Percentiles rank a stretch among this genome's conserved stretches.
phyloP scores from a whole-genome alignment of 192 early-diverging fungal species.

The Lobulomyces angularis region DNA sequence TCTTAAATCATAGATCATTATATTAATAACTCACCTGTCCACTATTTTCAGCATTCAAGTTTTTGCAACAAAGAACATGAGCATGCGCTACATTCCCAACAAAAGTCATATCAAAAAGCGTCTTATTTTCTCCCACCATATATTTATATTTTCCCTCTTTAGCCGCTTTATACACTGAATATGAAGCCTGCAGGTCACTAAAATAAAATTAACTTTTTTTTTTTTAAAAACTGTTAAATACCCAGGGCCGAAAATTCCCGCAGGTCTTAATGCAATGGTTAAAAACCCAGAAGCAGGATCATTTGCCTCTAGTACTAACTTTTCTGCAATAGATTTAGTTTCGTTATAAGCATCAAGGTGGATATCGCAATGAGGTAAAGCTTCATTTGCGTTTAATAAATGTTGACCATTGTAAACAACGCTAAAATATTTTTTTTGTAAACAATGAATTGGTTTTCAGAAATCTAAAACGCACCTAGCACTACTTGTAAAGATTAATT shows the following conservation, averaged over 20 bases:
- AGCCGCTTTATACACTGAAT: conserved; percentile 19
- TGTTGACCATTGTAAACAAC: conserved; percentile 70
- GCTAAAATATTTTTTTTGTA: no score
- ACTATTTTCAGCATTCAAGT: conserved; percentile 29
- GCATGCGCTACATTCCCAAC: conserved; percentile 78
- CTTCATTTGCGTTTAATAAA: conserved; percentile 73
- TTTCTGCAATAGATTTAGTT: conserved; percentile 72
- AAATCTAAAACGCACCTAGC: no score
- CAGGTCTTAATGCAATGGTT: conserved; percentile 72
- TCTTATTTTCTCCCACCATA: conserved; percentile 74
- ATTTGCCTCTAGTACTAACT: conserved; percentile 63
- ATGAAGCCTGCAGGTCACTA: conserved; percentile 25
- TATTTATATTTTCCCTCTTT: conserved; percentile 30
- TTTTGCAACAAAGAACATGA: conserved; percentile 75
- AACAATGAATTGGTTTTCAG: no score
- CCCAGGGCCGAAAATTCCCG: conserved; percentile 85
- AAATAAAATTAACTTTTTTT: no score
- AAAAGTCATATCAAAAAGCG: conserved; percentile 82
- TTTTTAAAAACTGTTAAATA: no score
- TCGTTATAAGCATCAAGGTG: conserved; percentile 85
- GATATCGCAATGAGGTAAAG: conserved; percentile 59
- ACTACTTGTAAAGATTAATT: conserved; percentile 74
- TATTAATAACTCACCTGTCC: conserved; percentile 21
- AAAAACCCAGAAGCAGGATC: conserved; percentile 41
- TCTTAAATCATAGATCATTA: conserved; percentile 5